A percentile compares a stretch with the other conserved stretches of the same genome.
Evolutionary conservation across 106 monocot species (phyloP).

Genomic region (Dendrobium chrysotoxum): DNA sequence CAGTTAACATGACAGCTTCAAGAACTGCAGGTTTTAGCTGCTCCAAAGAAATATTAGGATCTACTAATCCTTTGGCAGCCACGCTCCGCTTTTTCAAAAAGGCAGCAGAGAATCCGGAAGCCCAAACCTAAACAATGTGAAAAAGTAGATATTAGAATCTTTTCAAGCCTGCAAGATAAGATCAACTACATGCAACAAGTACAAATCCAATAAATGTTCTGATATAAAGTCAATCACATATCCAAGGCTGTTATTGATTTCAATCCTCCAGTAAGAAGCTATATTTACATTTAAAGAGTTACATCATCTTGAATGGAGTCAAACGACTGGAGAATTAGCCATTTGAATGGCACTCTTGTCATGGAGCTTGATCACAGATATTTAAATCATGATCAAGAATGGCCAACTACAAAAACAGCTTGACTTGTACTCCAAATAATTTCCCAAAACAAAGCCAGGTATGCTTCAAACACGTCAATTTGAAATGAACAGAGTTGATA

Average conservation of each 20-base stretch:
- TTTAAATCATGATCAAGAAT: background rate
- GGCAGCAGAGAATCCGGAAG: slow-evolving; percentile 94
- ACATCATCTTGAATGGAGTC: background rate
- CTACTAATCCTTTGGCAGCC: slow-evolving; percentile 45
- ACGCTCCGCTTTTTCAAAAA: slow-evolving; percentile 82
- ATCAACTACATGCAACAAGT: background rate
- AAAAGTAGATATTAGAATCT: background rate
- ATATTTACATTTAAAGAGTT: background rate
- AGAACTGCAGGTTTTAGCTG: slow-evolving; percentile 46
- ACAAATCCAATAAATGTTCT: background rate
- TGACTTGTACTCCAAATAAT: too few relatives aligned
- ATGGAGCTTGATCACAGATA: background rate
- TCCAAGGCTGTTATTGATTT: background rate
- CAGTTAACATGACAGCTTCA: slow-evolving; percentile 47
- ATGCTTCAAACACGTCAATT: too few relatives aligned
- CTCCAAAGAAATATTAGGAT: slow-evolving; percentile 2
- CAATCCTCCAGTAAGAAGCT: background rate
- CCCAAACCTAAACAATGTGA: slow-evolving; percentile 66
- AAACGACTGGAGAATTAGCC: background rate
- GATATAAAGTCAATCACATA: background rate
- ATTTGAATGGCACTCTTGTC: background rate
- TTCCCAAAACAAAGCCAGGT: too few relatives aligned
- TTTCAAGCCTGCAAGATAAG: background rate
- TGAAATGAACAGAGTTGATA: too few relatives aligned
- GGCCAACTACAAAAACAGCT: background rate